Conservation (phyloP, 2,329 filamentous ascomycete genomes). For the Pseudogymnoascus sp. region DNA sequence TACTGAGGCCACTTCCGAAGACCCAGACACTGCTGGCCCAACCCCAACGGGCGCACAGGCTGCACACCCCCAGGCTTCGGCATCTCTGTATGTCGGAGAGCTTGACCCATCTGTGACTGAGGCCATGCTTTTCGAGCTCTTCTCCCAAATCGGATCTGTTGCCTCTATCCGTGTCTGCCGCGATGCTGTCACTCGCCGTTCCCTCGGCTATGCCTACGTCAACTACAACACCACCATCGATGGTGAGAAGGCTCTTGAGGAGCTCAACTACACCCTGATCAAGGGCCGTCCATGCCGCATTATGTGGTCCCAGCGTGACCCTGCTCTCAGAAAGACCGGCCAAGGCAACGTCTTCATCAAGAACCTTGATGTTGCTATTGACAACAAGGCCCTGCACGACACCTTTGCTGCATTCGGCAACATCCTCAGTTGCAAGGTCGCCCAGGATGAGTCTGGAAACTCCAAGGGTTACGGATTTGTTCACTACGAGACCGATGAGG, state of each 20-base stretch:
- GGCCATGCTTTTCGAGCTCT: constrained; percentile 99
- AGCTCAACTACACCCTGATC: constrained; percentile 99
- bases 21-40: constrained; percentile 56
- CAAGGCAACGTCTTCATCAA: constrained; percentile 99
- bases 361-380: constrained; percentile 96
- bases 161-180: constrained; percentile 99
- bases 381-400: constrained; percentile 99
- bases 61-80: constrained; percentile 80
- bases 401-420: constrained; percentile 98
- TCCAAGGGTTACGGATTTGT: constrained; percentile 99
- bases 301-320: constrained; percentile 99
- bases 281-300: constrained; percentile 98
- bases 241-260: constrained; percentile 96
- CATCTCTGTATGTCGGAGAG: constrained; percentile 97
- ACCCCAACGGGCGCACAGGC: constrained; percentile 63
- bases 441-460: constrained; percentile 90
- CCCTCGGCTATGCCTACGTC: constrained; percentile 97
- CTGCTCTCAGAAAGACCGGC: constrained; percentile 96
- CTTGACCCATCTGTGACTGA: constrained; percentile 96
- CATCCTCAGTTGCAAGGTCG: constrained; percentile 99
- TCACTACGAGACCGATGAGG: constrained; percentile 98
- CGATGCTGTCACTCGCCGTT: constrained; percentile 96
- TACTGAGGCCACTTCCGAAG: constrained; percentile 45
- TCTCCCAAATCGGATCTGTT: constrained; percentile 97
- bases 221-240: constrained; percentile 98